Conservation (phyloP, 2,329 filamentous ascomycete species). For the Cadophora malorum region DNA sequence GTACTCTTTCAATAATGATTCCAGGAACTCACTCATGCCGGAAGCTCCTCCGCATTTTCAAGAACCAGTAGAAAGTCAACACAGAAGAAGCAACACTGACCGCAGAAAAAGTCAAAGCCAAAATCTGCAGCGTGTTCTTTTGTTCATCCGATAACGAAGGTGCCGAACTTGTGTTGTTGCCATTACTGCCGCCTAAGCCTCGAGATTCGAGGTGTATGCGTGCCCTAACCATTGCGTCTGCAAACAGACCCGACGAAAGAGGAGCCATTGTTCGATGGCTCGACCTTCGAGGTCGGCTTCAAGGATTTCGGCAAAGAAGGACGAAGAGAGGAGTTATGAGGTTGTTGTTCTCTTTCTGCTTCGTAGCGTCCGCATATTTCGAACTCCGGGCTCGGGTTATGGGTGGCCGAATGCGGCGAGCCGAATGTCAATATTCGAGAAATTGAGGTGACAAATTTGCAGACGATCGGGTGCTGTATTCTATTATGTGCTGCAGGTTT, state of each 20-base stretch:
- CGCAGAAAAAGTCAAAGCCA: slow-evolving; percentile 50
- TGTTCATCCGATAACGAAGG: slow-evolving; percentile 31
- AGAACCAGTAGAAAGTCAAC: slow-evolving; percentile 73
- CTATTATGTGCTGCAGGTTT: not conserved
- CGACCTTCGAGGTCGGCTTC: not conserved
- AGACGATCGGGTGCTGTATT: not conserved
- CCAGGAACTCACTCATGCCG: slow-evolving; percentile 67
- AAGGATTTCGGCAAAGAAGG: not conserved
- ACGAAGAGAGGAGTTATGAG: not conserved
- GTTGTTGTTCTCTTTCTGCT: slow-evolving; percentile 23
- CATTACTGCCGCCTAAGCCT: slow-evolving; percentile 22
- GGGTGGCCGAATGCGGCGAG: slow-evolving; percentile 14
- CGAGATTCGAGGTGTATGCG: slow-evolving; percentile 27
- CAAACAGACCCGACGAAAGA: slow-evolving; percentile 29
- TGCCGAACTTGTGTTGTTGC: slow-evolving; percentile 27
- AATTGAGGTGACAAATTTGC: slow-evolving; percentile 3
- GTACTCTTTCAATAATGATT: not conserved
- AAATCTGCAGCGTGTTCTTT: slow-evolving; percentile 39
- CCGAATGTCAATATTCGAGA: slow-evolving; percentile 15
- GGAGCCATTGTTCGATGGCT: slow-evolving; percentile 35
- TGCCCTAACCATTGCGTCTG: slow-evolving; percentile 24
- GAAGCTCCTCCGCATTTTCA: slow-evolving; percentile 75
- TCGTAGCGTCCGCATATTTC: slow-evolving; percentile 28
- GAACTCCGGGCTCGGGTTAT: slow-evolving; percentile 8
- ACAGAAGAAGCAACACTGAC: slow-evolving; percentile 64